These are phyloP conservation scores for Chloranthus sessilifolius DNA, from an alignment of 164 flowering plant genomes.

Conservation along the genomic window DNA sequence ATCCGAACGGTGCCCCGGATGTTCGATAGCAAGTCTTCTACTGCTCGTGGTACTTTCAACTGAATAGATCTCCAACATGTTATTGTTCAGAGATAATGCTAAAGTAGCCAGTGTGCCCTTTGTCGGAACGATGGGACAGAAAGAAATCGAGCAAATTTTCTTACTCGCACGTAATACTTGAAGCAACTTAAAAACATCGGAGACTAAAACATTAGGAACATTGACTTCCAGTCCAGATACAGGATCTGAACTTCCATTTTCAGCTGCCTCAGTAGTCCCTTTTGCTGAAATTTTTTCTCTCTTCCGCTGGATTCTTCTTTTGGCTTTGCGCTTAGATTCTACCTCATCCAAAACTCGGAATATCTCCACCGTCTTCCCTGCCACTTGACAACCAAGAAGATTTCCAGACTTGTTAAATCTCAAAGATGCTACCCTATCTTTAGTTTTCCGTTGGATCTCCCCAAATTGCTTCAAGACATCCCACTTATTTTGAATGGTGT, in stretches of 20 bases:
- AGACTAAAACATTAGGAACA: conserved; percentile 31
- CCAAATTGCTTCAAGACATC: conserved; percentile 68
- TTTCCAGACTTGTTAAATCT: conserved; percentile 75
- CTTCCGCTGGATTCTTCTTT: conserved; percentile 69
- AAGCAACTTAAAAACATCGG: conserved; percentile 79
- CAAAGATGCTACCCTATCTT: conserved; percentile 81
- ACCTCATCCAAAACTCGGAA: conserved; percentile 68
- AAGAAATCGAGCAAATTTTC: conserved; percentile 81
- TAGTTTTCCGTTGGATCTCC: conserved; percentile 72
- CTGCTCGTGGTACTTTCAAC: conserved; percentile 36
- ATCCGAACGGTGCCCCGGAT: conserved; percentile 87
- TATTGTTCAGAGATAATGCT: conserved; percentile 84
- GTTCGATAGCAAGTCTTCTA: conserved; percentile 62
- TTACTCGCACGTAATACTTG: conserved; percentile 67
- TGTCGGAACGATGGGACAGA: conserved; percentile 48
- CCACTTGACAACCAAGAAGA: conserved; percentile 92
- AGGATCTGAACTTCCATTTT: conserved; percentile 32
- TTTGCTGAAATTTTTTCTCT: conserved; percentile 62
- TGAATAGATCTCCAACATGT: conserved; percentile 66
- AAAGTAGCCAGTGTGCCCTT: conserved; percentile 59
- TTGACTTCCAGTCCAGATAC: conserved; percentile 27
- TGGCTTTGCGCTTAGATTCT: conserved; percentile 81
- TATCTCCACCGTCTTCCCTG: conserved; percentile 85
- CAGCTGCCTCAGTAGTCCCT: conserved; percentile 30
- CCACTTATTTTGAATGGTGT: conserved; percentile 53